phyloP scores from a whole-genome alignment of 1,284 basidiomycete species.

The Ustilago lituana region DNA sequence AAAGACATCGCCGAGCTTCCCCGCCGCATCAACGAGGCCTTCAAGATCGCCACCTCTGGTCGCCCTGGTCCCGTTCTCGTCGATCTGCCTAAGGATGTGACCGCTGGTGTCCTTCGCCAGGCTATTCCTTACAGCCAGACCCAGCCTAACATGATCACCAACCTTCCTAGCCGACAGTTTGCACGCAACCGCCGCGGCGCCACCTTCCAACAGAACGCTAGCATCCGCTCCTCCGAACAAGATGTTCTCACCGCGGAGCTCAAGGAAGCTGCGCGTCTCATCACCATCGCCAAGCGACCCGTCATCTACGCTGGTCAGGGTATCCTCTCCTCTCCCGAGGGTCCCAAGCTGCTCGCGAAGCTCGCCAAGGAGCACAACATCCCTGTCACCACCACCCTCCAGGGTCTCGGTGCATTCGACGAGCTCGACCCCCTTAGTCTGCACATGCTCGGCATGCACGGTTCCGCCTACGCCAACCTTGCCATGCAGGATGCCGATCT shows the following conservation, averaged over 20 bases:
- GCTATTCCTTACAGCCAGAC: conserved; percentile 88
- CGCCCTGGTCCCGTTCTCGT: conserved; percentile 96
- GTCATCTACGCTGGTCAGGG: conserved; percentile 95
- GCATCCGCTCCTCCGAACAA: conserved; percentile 34
- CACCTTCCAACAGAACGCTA: conserved; percentile 33
- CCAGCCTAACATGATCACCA: conserved; percentile 76
- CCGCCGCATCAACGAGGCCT: conserved; percentile 95
- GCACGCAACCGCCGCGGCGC: conserved; percentile 50
- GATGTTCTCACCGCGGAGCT: conserved; percentile 73
- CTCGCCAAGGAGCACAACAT: conserved; percentile 88
- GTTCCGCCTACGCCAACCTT: conserved; percentile 93
- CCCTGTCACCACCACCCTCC: conserved; percentile 94
- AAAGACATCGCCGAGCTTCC: conserved; percentile 96
- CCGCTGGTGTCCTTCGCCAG: conserved; percentile 86
- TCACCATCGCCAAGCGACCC: conserved; percentile 89
- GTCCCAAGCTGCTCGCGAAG: conserved; percentile 83
- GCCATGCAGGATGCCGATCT: conserved; percentile 98
- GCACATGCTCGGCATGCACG: conserved; percentile 99
- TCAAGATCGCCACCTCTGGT: conserved; percentile 97
- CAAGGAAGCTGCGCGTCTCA: conserved; percentile 84
- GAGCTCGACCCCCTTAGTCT: conserved; percentile 83
- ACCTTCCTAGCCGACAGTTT: conserved; percentile 61
- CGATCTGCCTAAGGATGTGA: conserved; percentile 96
- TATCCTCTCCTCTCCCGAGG: conserved; percentile 82
- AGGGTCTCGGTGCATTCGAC: conserved; percentile 94